A percentile compares a stretch with the other conserved stretches of the same genome.
These are phyloP conservation scores for Salix exigua DNA, from an alignment of 345 rosid species.

Conservation along the genomic window DNA sequence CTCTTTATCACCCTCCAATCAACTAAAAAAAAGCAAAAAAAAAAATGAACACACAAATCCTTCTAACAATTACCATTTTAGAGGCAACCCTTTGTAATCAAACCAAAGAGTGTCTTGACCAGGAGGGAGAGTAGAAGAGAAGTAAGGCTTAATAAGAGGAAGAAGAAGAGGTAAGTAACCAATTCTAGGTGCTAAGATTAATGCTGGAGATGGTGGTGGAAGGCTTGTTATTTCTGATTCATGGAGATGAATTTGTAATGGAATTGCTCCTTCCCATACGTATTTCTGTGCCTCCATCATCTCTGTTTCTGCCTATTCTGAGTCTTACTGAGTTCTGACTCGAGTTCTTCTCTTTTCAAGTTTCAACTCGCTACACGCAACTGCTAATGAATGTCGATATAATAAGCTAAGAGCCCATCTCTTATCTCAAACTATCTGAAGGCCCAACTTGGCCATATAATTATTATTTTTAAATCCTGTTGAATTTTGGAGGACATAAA, in stretches of 20 bases:
- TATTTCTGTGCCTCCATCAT: conserved; percentile 58
- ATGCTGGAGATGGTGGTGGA: conserved; percentile 81
- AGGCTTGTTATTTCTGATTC: conserved; percentile 82
- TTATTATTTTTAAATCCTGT: too few relatives aligned
- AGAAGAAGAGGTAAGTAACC: conserved; percentile 79
- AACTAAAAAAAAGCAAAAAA: too few relatives aligned
- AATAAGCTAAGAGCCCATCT: too few relatives aligned
- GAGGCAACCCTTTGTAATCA: conserved; percentile 82
- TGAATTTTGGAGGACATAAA: too few relatives aligned
- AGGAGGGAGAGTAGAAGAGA: conserved; percentile 79
- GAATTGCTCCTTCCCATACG: conserved; percentile 92
- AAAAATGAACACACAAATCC: too few relatives aligned
- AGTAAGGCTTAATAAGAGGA: conserved; percentile 65
- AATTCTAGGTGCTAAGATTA: conserved; percentile 70
- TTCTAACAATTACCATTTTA: conserved; percentile 55
- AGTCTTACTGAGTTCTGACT: too few relatives aligned
- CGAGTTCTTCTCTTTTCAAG: too few relatives aligned
- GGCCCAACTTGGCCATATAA: too few relatives aligned
- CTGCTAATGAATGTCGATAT: too few relatives aligned
- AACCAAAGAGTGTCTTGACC: conserved; percentile 86
- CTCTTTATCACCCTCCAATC: too few relatives aligned
- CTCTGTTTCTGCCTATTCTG: not conserved
- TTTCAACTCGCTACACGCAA: too few relatives aligned
- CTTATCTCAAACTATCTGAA: too few relatives aligned
- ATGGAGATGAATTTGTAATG: conserved; percentile 79